Conservation (phyloP, 2,329 filamentous ascomycete genomes). For the Chalaropsis thielavioides region DNA sequence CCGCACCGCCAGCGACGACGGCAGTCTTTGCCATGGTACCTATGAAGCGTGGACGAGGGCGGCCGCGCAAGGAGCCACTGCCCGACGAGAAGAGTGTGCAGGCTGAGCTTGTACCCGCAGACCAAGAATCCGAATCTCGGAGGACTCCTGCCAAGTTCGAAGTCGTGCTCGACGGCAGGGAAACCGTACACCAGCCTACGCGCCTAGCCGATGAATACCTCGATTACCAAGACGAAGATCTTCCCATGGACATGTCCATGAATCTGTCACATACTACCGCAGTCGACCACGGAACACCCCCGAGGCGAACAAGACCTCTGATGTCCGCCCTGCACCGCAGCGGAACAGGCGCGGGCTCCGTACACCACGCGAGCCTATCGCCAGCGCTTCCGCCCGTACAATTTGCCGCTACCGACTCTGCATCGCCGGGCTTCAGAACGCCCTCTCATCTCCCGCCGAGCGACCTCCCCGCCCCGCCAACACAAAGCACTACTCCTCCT, state of each 20-base stretch:
- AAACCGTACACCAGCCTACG: not conserved
- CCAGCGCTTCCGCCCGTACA: not conserved
- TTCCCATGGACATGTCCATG: not conserved
- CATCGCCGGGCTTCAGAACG: not conserved
- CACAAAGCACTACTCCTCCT: not conserved
- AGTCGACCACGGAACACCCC: constrained; percentile 12
- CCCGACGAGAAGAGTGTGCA: not conserved
- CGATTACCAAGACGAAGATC: not conserved
- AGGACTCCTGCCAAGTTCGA: not conserved
- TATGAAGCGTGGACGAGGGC: not conserved
- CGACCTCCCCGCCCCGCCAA: not conserved
- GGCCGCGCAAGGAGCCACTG: not conserved
- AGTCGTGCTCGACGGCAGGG: not conserved
- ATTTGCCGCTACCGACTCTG: not conserved
- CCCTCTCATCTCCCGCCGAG: not conserved
- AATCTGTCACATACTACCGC: not conserved
- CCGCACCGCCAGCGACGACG: not conserved
- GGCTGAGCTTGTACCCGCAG: not conserved
- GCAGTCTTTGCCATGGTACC: not conserved
- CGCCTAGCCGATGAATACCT: not conserved
- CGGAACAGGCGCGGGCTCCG: not conserved
- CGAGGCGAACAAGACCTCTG: not conserved
- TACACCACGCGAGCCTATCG: not conserved
- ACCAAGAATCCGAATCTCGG: not conserved
- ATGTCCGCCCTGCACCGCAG: not conserved